Percentiles rank a stretch among this genome's conserved stretches.
Evolutionary conservation across 2,329 filamentous ascomycete genomes (phyloP).

Genomic region (Chaetomium sp.): DNA sequence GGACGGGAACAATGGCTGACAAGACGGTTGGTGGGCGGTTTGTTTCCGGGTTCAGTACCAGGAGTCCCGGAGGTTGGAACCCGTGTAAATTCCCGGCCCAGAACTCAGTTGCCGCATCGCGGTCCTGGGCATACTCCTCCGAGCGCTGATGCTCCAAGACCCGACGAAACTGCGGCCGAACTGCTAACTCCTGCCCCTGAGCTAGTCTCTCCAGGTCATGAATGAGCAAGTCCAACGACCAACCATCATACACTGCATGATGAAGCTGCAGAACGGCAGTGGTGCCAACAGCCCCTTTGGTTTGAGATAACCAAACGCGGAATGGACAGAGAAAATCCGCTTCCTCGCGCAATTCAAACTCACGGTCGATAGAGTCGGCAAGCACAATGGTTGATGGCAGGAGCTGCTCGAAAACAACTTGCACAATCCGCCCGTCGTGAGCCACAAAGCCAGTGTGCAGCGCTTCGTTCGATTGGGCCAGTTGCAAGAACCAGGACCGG

Average conservation of each 20-base stretch:
- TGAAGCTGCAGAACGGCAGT: conserved; percentile 56
- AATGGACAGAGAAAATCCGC: conserved; percentile 51
- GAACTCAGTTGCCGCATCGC: conserved; percentile 48
- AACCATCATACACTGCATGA: conserved; percentile 88
- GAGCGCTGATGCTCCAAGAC: conserved; percentile 47
- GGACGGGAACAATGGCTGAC: conserved; percentile 24
- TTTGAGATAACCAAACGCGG: conserved; percentile 45
- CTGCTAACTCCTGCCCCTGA: conserved; percentile 18
- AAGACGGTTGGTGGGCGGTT: background rate
- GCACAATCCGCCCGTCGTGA: conserved; percentile 47
- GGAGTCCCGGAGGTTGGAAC: conserved; percentile 48
- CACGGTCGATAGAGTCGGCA: conserved; percentile 32
- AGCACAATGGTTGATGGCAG: conserved; percentile 36
- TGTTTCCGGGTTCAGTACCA: conserved; percentile 40
- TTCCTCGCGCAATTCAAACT: conserved; percentile 34
- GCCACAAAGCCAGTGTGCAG: conserved; percentile 67
- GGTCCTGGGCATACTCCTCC: conserved; percentile 22
- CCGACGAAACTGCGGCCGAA: conserved; percentile 53
- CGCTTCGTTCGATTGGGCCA: conserved; percentile 55
- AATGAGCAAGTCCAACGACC: conserved; percentile 73
- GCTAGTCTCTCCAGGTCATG: conserved; percentile 56
- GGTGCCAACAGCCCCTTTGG: conserved; percentile 14
- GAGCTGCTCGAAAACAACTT: conserved; percentile 57
- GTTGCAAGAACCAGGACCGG: conserved; percentile 39
- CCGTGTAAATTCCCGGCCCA: conserved; percentile 63